Base-by-base conservation (phyloP, 805 yeast genomes). In the Candida succiphila region DNA sequence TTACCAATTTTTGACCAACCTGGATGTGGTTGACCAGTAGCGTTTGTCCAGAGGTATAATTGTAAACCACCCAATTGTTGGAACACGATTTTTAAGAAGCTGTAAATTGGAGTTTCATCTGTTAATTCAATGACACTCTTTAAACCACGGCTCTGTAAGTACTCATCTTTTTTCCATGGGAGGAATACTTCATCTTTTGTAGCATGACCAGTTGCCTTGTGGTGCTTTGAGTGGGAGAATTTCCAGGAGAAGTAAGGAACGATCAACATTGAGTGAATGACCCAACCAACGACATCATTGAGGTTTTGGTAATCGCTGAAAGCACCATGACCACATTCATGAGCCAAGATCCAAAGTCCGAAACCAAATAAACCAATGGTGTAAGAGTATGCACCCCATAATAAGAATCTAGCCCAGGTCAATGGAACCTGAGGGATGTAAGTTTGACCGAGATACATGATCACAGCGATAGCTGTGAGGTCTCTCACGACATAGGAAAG, bases 191-290 rank as follows among this genome's bases (percentile, higher is more conserved):
- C 72, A 55, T 74, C 81, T 51, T 67, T 65, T 33, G 70, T 62
- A 43, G 72, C 52, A 51, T 73, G 75, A 41, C 79, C 80, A 17
- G 79, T 74, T 29, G 74, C 74, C 56, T 74, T 72, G 53, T 74
- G 81, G 52, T 74, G 81, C 49, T 70, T 74, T 27, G 71, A 62
- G 46, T 74, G 81, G 33, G 71, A 60, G 47, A 60, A 72, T 46
- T 74, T 73, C 80, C 79, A 74, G 4, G 77, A 69, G 44, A 74
- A 74, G 51, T 69, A 74, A 20, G 80, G 81, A 35, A 73, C 78
- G 39, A 70, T 54, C 40, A 64, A 54, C 46, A 67, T 72, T 29
- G 78, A 71, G 49, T 74, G 80, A 31, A 74, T 51, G 20, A 69
- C 63, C 80, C 79, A 74, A 34, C 81, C 81, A 37, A 71, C 65